Conservation (phyloP, 2,329 filamentous ascomycete genomes). For the Alternaria ventricosa region DNA sequence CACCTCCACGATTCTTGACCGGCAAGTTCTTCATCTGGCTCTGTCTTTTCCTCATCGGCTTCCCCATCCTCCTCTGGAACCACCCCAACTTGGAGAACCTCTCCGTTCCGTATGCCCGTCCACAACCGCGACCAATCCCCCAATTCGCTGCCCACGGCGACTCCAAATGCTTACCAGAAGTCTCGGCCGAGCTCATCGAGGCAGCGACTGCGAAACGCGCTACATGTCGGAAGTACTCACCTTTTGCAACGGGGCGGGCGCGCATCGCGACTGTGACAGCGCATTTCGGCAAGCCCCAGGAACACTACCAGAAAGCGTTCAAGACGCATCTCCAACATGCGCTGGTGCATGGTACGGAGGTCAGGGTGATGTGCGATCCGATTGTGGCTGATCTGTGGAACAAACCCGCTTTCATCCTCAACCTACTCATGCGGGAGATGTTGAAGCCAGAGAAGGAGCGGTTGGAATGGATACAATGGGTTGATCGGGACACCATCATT, state of each 20-base stretch:
- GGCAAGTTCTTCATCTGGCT: conserved; percentile 7
- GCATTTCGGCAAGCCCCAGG: conserved; percentile 44
- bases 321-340: conserved; percentile 44
- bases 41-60: conserved; percentile 7
- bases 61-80: conserved; percentile 14
- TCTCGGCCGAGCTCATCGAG: conserved; percentile 15
- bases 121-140: background rate
- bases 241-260: conserved; percentile 12
- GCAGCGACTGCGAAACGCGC: conserved; percentile 18
- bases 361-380: conserved; percentile 51
- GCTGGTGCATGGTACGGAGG: conserved; percentile 50
- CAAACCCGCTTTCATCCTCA: conserved; percentile 54
- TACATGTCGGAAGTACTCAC: conserved; percentile 22
- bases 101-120: conserved; percentile 15
- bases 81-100: conserved; percentile 1
- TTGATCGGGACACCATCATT: conserved; percentile 54
- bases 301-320: conserved; percentile 51
- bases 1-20: background rate
- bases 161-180: conserved; percentile 21
- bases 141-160: conserved; percentile 23
- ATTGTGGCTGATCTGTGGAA: conserved; percentile 55
- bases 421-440: conserved; percentile 45
- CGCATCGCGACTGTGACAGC: conserved; percentile 51
- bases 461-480: conserved; percentile 54
- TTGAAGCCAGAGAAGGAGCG: conserved; percentile 48